Evolutionary conservation across 257 asterid genomes (phyloP).

Genomic region (Jacaranda copaia): DNA sequence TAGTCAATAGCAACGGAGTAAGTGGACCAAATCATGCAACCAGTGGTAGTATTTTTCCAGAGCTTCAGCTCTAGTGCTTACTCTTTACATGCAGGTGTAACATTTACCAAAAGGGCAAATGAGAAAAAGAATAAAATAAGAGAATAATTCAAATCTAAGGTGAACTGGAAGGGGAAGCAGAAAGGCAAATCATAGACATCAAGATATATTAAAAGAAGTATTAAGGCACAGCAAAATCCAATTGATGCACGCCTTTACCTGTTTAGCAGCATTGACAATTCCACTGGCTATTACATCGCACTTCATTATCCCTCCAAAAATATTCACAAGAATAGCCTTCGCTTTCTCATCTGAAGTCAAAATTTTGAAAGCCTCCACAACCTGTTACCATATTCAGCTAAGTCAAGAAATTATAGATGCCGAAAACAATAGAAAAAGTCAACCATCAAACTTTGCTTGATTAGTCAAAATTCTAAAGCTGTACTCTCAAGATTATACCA

Average conservation of each 20-base stretch:
- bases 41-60: too few relatives aligned
- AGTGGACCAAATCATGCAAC: neutral
- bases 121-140: neutral
- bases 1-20: neutral
- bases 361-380: constrained; percentile 78
- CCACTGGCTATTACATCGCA: constrained; percentile 78
- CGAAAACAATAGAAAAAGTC: neutral
- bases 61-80: neutral
- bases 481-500: neutral
- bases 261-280: constrained; percentile 76
- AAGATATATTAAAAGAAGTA: neutral
- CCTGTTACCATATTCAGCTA: constrained; percentile 43
- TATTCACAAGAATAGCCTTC: constrained; percentile 72
- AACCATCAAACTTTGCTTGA: neutral
- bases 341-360: constrained; percentile 75
- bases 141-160: neutral
- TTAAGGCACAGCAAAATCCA: neutral
- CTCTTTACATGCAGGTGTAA: neutral
- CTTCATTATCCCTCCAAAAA: constrained; percentile 81
- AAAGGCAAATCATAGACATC: neutral
- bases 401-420: neutral
- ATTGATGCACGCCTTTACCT: constrained; percentile 40
- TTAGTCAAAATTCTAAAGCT: neutral
- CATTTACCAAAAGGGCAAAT: neutral
- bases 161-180: neutral